Percentiles rank a stretch among this genome's conserved stretches.
phyloP scores from a whole-genome alignment of 257 asterid genomes.

The Plectranthus barbatus region DNA sequence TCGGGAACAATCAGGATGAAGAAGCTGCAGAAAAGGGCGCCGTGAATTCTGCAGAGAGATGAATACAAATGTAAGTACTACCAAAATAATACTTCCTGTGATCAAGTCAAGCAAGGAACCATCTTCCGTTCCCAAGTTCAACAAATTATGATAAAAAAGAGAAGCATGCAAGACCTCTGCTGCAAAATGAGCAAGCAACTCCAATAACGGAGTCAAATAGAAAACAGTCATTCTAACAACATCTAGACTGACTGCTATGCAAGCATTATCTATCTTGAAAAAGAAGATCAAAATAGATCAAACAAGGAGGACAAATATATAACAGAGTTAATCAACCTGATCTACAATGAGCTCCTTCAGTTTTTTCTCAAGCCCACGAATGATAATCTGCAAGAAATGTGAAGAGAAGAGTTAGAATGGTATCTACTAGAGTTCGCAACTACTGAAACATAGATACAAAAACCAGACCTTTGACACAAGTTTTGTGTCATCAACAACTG shows the following conservation, averaged over 20 bases:
- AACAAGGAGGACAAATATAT: neutral
- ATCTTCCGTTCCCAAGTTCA: too few species aligned
- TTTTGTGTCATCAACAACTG: constrained; percentile 90
- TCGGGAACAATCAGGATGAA: constrained; percentile 72
- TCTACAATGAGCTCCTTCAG: constrained; percentile 65
- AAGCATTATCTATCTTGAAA: neutral
- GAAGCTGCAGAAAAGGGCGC: constrained; percentile 75
- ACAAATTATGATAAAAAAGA: neutral
- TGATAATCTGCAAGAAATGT: constrained; percentile 44
- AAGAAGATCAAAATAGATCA: neutral
- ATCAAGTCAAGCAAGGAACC: neutral
- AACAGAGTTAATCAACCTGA: constrained; percentile 44
- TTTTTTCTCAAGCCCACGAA: constrained; percentile 53
- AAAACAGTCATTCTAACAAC: neutral
- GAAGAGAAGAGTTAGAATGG: constrained; percentile 7
- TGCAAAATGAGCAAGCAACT: neutral
- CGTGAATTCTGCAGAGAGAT: constrained; percentile 50
- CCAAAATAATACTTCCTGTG: neutral
- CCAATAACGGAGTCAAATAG: neutral
- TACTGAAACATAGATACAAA: constrained; percentile 4
- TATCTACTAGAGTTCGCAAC: neutral
- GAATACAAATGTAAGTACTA: neutral
- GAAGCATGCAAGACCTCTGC: neutral
- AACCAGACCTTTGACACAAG: constrained; percentile 73
- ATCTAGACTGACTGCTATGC: neutral